Evolutionary conservation across 495 filamentous ascomycete genomes (phyloP), one percentile per base, ranked within the genome.

Genomic region (Bacidia rubella): DNA sequence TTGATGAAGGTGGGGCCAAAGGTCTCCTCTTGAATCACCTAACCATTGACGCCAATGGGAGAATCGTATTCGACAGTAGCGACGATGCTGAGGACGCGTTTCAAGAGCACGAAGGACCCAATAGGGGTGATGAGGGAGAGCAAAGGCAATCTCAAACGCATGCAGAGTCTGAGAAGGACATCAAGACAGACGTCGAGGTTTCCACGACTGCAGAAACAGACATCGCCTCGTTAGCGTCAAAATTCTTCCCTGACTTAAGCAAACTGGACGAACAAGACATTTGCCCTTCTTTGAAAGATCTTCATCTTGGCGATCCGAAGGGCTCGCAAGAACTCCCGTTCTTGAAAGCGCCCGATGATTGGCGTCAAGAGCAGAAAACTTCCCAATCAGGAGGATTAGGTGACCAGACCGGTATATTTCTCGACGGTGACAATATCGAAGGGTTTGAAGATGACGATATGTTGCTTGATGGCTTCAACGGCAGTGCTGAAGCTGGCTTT

Each of bases 51-150:
- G 74, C 79, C 4, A 75, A 86, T 55, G 92, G 92, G 24, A 76
- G 89, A 39, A 99, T 99, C 56, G 90, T 97, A 21, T 99, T 99
- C 59, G 92, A 97, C 62, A 95, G 89, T 69, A 95, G 88, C 53
- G 92, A 99, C 63, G 93, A 99, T 60, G 74, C 80, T 47, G 77
- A 79, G 43, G 85, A 92, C 59, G 70, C 68, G 29, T 70, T 65
- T 3, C 67, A 58, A 12, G 70, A 74, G 4, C 63, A 72, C 65
- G 10, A 35, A 72, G 64, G 21, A 66, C 69, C 4, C 74, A 78
- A 47, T 17, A 48, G 45, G 32, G 65, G 70, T 2, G 63, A 66
- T 43, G 67, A 68, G 32, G 59, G 58, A 27, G 62, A 66, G 29
- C 55, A 66, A 44, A 66, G 68, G 26, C 63, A 64, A 45, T 65